Evolutionary conservation across 139 green algal genomes (phyloP).

Genomic region (Bryopsis sp.): DNA sequence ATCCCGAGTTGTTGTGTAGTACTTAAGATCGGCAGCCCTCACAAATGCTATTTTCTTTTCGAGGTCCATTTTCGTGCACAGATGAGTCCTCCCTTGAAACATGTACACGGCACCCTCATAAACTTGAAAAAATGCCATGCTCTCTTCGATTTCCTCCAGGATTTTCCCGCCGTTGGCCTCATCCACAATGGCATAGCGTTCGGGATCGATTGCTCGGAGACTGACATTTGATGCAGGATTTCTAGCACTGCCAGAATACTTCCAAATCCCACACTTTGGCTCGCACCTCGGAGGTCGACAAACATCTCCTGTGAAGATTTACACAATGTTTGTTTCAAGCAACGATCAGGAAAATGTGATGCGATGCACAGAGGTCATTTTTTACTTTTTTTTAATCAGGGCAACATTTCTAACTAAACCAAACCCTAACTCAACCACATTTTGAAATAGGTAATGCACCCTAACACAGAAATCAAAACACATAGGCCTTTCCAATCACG

Average conservation of each 20-base stretch:
- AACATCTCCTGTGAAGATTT: not conserved
- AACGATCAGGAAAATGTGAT: too few relatives aligned
- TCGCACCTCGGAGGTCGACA: not conserved
- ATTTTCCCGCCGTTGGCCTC: slow-evolving; percentile 33
- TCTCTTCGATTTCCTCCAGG: slow-evolving; percentile 59
- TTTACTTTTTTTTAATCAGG: too few relatives aligned
- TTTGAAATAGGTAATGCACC: too few relatives aligned
- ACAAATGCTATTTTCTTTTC: slow-evolving; percentile 57
- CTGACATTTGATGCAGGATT: slow-evolving; percentile 42
- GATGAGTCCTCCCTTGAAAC: slow-evolving; percentile 74
- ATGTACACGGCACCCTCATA: slow-evolving; percentile 92
- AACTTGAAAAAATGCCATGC: slow-evolving; percentile 77
- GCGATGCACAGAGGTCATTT: too few relatives aligned
- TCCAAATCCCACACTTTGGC: not conserved
- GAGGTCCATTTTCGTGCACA: slow-evolving; percentile 78
- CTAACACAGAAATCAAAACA: too few relatives aligned
- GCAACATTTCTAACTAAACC: too few relatives aligned
- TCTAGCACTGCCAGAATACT: slow-evolving; percentile 46
- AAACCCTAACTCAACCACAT: too few relatives aligned
- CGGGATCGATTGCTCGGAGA: slow-evolving; percentile 77
- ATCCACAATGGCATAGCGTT: slow-evolving; percentile 69
- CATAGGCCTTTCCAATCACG: too few relatives aligned
- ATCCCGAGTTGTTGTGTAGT: slow-evolving; percentile 70
- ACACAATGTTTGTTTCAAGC: too few relatives aligned
- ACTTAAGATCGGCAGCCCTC: slow-evolving; percentile 65